These are phyloP conservation scores for Hypsizygus ulmarius DNA, from an alignment of 1,284 basidiomycete species.

Conservation along the genomic window DNA sequence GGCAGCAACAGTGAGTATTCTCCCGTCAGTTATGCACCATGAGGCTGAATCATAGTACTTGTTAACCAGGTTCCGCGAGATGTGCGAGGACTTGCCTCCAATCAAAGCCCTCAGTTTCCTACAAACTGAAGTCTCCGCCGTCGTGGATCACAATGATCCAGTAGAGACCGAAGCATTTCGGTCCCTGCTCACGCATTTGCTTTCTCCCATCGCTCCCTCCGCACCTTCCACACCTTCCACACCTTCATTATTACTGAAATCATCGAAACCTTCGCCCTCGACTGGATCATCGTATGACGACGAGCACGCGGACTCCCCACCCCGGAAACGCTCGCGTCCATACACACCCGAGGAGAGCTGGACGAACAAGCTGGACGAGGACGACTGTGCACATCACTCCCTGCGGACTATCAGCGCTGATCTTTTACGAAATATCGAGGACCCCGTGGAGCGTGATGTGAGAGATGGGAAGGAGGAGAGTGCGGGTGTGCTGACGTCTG, in stretches of 20 bases:
- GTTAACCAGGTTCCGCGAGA: slow-evolving; percentile 65
- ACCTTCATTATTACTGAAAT: slow-evolving; percentile 5
- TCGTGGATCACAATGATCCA: slow-evolving; percentile 64
- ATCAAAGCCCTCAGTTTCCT: slow-evolving; percentile 71
- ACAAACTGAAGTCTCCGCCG: slow-evolving; percentile 62
- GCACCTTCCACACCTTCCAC: slow-evolving; percentile 5
- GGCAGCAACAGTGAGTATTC: slow-evolving; percentile 62
- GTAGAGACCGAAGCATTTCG: slow-evolving; percentile 64
- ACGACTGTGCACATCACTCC: slow-evolving; percentile 11
- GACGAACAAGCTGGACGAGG: slow-evolving; percentile 27
- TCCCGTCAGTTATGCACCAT: not conserved
- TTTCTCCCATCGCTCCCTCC: slow-evolving; percentile 31
- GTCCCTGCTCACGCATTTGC: slow-evolving; percentile 62
- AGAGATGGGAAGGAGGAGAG: slow-evolving; percentile 21
- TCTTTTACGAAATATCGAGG: slow-evolving; percentile 34
- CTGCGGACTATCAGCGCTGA: slow-evolving; percentile 15
- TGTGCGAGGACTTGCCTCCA: slow-evolving; percentile 63
- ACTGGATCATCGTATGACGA: slow-evolving; percentile 8
- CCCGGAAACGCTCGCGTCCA: slow-evolving; percentile 37
- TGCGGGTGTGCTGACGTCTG: slow-evolving; percentile 30
- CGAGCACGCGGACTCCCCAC: slow-evolving; percentile 25
- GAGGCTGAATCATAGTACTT: not conserved
- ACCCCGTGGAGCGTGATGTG: slow-evolving; percentile 34
- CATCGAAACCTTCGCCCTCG: not conserved
- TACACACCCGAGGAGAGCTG: slow-evolving; percentile 32